Base-by-base conservation (phyloP, 257 asterid species). In the Gardenia jasminoides region DNA sequence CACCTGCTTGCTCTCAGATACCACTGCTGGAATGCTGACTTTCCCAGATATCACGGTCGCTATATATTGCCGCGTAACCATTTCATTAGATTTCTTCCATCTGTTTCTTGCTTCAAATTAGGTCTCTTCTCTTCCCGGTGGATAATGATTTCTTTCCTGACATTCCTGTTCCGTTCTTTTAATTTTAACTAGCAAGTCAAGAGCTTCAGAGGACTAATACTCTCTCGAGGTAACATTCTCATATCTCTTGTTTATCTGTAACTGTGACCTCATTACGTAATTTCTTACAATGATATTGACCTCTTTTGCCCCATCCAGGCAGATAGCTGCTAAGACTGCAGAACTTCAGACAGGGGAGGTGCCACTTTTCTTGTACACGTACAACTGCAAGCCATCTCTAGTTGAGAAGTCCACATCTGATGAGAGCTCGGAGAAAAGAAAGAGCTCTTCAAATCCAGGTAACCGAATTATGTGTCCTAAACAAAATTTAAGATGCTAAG, bases 11-110 rank as follows among this genome's bases (percentile, higher is more conserved):
- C 89, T 65, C 82, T 87, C 41, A 73, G 82, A 54, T 81, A 84
- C 56, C 81, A 86, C 72, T 76, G 81, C 78, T 82, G 86, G 88
- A 81, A 30, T 81, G 64, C 92, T 44, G 81, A 75, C 41, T 84
- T 86, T 76, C 76, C 88, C 2, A 86, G 86, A 83, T 76, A 78
- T 80, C 76, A 85, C 76, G 72, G 77, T 82, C 96, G 92, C 16
- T 92, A 91, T 66, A 81, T 84, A 59, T 83, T 80, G 16, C 90
- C 84, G 0, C 84, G 95, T 90, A 90, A 81, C 69, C 28, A 74
- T 67, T 30, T 10, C 24, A 26, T 17, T 52, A 2, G 7, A 41
- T 15, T 36, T 54, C 43, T 76, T 59, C 7, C 56, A 33, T 75
- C 47, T 19, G 26, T 72, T 22, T 64, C 41, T 30, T 61, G 13